Conservation (phyloP, 2,329 filamentous ascomycete genomes). For the Gnomoniopsis smithogilvyi region DNA sequence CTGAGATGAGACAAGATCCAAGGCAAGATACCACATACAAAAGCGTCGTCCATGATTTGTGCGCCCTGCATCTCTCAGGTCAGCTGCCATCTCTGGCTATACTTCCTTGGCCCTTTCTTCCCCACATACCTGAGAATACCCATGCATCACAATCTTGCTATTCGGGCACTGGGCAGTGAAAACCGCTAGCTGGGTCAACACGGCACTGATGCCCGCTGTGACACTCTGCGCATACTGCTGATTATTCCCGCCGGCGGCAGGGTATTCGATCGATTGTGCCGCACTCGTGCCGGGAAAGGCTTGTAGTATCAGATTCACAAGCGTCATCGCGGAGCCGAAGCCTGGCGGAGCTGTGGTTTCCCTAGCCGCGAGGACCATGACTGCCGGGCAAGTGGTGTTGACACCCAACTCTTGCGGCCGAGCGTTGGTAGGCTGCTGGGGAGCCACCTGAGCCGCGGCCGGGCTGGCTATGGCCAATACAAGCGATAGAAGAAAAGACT, state of each 20-base stretch:
- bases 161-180: conserved; percentile 52
- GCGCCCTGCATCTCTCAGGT: conserved; percentile 42
- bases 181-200: conserved; percentile 40
- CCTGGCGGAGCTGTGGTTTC: conserved; percentile 45
- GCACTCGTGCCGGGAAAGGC: conserved; percentile 38
- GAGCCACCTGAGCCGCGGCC: neutral
- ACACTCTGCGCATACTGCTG: conserved; percentile 48
- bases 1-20: too few relatives aligned
- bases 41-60: conserved; percentile 59
- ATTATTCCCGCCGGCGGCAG: conserved; percentile 51
- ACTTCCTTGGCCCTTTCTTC: neutral
- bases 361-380: conserved; percentile 48
- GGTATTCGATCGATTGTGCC: conserved; percentile 45
- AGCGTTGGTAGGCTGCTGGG: neutral
- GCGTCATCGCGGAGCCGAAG: conserved; percentile 39
- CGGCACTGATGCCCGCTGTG: conserved; percentile 48
- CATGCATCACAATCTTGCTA: conserved; percentile 54
- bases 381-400: conserved; percentile 32
- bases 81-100: neutral
- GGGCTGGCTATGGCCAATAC: neutral
- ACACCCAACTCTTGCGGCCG: neutral
- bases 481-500: neutral
- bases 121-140: conserved; percentile 53
- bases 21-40: neutral
- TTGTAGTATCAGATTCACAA: conserved; percentile 39